Conservation (phyloP, 2,329 filamentous ascomycete species). For the Microthyrium microscopicum region DNA sequence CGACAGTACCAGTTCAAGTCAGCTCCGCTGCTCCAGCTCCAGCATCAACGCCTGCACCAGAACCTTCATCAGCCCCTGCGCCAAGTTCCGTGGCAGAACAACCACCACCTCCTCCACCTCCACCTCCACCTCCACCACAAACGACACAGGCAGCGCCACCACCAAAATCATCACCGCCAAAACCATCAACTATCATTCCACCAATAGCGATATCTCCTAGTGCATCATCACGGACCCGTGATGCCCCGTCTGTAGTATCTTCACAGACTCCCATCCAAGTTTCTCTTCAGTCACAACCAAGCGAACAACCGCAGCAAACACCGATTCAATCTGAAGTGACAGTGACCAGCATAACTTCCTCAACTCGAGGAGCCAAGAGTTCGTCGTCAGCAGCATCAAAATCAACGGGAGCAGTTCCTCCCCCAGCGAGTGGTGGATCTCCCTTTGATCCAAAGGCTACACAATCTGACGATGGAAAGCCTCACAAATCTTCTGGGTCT, state of each 20-base stretch:
- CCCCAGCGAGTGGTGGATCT: not conserved
- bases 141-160: constrained; percentile 1
- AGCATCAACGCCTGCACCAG: not conserved
- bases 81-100: too few species aligned
- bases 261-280: too few species aligned
- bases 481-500: not conserved
- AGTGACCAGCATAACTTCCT: not conserved
- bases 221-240: too few species aligned
- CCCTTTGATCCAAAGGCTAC: constrained; percentile 1
- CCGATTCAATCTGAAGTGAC: not conserved
- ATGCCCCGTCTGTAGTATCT: too few species aligned
- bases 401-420: not conserved
- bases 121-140: not conserved
- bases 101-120: constrained; percentile 1
- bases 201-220: too few species aligned
- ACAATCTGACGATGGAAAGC: not conserved
- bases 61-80: not conserved
- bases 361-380: not conserved
- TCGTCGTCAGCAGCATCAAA: not conserved
- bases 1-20: too few species aligned
- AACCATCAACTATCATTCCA: not conserved
- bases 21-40: too few species aligned
- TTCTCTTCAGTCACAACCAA: too few species aligned
- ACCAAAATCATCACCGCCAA: not conserved
- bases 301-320: too few species aligned